These are phyloP conservation scores for Fallopia convolvulus DNA, from an alignment of 148 eudicot species.

Conservation along the genomic window DNA sequence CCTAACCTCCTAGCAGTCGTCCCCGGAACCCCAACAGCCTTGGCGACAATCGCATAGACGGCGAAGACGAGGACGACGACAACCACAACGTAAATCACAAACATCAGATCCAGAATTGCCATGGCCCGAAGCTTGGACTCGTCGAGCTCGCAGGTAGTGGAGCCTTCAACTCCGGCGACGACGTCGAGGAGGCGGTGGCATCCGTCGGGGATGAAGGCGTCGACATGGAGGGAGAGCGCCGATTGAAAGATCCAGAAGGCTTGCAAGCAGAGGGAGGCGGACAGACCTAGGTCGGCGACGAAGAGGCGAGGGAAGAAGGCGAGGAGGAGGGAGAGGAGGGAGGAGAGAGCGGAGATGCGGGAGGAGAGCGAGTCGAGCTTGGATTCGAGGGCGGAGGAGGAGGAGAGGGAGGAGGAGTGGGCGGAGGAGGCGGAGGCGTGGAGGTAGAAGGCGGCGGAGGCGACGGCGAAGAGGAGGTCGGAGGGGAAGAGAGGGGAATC, in stretches of 20 bases:
- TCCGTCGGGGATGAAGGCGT: constrained; percentile 79
- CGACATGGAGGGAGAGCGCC: constrained; percentile 63
- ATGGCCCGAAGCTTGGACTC: constrained; percentile 65
- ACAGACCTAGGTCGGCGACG: constrained; percentile 47
- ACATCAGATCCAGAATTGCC: constrained; percentile 66
- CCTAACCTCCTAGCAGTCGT: constrained; percentile 36
- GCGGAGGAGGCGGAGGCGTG: constrained; percentile 38
- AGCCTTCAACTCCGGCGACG: constrained; percentile 66
- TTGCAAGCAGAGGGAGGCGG: constrained; percentile 47
- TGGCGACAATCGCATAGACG: constrained; percentile 41
- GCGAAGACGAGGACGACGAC: constrained; percentile 47
- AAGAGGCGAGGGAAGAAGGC: constrained; percentile 57
- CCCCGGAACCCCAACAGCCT: constrained; percentile 29
- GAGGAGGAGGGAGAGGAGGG: constrained; percentile 38
- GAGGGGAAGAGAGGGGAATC: constrained; percentile 42
- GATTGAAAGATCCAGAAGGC: constrained; percentile 79
- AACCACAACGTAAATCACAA: constrained; percentile 51
- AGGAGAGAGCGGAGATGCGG: constrained; percentile 40
- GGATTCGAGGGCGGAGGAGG: constrained; percentile 50
- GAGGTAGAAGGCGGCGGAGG: constrained; percentile 50
- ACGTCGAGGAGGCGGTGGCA: constrained; percentile 80
- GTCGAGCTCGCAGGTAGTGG: constrained; percentile 79
- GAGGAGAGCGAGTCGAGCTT: constrained; percentile 44
- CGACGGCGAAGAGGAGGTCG: constrained; percentile 60
- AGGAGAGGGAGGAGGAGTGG: constrained; percentile 31